Percentiles rank a stretch among this genome's conserved stretches.
Conservation (phyloP, 176 grass and related monocot genomes). For the Paspalum notatum region DNA sequence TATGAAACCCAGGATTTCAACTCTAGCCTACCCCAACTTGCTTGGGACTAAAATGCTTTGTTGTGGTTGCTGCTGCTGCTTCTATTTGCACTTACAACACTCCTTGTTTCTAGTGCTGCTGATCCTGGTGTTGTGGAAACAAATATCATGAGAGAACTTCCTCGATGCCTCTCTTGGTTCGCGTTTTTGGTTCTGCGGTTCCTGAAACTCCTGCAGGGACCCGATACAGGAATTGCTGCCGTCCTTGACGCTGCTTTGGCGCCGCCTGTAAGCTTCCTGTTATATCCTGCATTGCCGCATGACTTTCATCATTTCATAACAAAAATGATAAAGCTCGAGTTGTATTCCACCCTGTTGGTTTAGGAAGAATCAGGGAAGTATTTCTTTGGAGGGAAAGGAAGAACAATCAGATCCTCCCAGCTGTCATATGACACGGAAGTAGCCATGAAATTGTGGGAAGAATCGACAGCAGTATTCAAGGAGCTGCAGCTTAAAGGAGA, state of each 20-base stretch:
- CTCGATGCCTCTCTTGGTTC: conserved; percentile 52
- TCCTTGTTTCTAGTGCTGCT: conserved; percentile 57
- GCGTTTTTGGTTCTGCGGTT: conserved; percentile 54
- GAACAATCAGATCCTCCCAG: conserved; percentile 63
- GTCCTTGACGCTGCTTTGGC: conserved; percentile 86
- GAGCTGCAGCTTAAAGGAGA: conserved; percentile 46
- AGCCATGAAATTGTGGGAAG: conserved; percentile 71
- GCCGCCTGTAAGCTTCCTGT: conserved; percentile 49
- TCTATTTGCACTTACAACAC: background rate
- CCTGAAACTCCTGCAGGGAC: conserved; percentile 60
- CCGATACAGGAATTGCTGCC: conserved; percentile 57
- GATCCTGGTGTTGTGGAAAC: conserved; percentile 84
- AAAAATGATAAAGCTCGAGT: conserved; percentile 2
- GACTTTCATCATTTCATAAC: background rate
- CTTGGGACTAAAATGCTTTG: too few species aligned
- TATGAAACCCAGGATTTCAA: background rate
- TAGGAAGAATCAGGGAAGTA: conserved; percentile 84
- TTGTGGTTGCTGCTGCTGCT: background rate
- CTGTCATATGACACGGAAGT: conserved; percentile 55
- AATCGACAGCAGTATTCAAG: conserved; percentile 60
- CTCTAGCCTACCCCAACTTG: too few species aligned
- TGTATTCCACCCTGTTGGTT: conserved; percentile 23
- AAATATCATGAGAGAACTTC: conserved; percentile 86
- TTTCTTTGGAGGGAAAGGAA: conserved; percentile 87
- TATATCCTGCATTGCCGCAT: background rate